phyloP scores from a whole-genome alignment of 2,329 filamentous ascomycete genomes.

The Exophiala alcalophila region DNA sequence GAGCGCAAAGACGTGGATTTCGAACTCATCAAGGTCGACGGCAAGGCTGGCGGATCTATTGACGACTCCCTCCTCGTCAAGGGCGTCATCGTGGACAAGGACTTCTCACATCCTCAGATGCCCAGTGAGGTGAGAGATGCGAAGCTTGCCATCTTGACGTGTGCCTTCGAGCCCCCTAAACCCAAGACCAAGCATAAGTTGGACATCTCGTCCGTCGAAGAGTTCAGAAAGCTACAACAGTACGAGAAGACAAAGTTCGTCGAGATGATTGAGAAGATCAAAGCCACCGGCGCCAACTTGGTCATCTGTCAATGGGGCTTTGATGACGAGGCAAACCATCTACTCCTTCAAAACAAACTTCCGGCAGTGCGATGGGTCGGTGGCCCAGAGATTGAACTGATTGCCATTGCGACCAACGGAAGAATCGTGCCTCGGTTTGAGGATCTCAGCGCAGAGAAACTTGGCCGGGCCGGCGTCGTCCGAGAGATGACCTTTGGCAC shows the following conservation, averaged over 20 bases:
- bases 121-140: conserved; percentile 90
- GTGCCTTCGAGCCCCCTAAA: conserved; percentile 97
- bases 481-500: conserved; percentile 96
- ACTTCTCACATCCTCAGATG: conserved; percentile 99
- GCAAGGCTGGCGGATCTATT: conserved; percentile 90
- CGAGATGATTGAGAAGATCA: conserved; percentile 98
- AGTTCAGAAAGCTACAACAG: conserved; percentile 95
- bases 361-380: conserved; percentile 98
- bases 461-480: conserved; percentile 84
- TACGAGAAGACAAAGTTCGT: conserved; percentile 96
- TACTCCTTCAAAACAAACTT: conserved; percentile 91
- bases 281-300: conserved; percentile 92
- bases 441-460: conserved; percentile 85
- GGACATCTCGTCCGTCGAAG: conserved; percentile 93
- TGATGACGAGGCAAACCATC: conserved; percentile 96
- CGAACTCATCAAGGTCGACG: conserved; percentile 98
- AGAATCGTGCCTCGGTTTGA: conserved; percentile 97
- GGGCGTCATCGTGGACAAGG: conserved; percentile 98
- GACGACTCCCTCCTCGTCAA: conserved; percentile 95
- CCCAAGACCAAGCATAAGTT: conserved; percentile 99
- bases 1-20: conserved; percentile 98
- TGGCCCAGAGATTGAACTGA: conserved; percentile 95
- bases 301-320: conserved; percentile 99
- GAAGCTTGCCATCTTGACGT: conserved; percentile 96
- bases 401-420: conserved; percentile 97